Evolutionary conservation across 2,329 filamentous ascomycete species (phyloP).

Genomic region (Myriosclerotinia curreyana): DNA sequence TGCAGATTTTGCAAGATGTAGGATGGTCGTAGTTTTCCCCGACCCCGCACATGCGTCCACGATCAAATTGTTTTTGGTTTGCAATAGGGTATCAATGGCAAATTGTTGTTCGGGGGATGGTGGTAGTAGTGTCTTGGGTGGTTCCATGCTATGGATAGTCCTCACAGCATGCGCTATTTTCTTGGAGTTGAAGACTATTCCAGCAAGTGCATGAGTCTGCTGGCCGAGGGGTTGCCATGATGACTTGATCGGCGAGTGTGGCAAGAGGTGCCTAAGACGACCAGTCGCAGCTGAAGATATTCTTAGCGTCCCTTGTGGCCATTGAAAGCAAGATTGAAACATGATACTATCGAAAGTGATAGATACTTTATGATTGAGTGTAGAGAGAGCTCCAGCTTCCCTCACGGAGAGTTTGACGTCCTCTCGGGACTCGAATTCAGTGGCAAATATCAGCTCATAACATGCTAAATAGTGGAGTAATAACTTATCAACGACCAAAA

Average conservation of each 20-base stretch:
- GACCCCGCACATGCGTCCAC: slow-evolving; percentile 20
- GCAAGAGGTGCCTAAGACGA: not conserved
- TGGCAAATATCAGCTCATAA: slow-evolving; percentile 6
- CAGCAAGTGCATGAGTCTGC: not conserved
- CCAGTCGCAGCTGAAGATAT: not conserved
- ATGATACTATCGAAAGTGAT: not conserved
- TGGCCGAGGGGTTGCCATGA: not conserved
- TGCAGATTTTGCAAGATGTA: slow-evolving; percentile 13
- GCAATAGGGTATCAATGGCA: slow-evolving; percentile 12
- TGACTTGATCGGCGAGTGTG: not conserved
- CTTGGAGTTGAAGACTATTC: not conserved
- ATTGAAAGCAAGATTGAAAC: not conserved
- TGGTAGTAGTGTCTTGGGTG: slow-evolving; percentile 8
- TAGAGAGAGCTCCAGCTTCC: not conserved
- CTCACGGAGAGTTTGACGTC: not conserved
- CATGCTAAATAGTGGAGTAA: not conserved
- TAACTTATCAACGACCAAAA: too few species aligned
- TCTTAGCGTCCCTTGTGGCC: not conserved
- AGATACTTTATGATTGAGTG: not conserved
- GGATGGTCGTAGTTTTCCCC: slow-evolving; percentile 17
- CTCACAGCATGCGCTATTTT: not conserved
- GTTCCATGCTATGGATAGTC: not conserved
- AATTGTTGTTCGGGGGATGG: slow-evolving; percentile 18
- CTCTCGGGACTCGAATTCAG: not conserved
- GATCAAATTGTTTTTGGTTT: slow-evolving; percentile 18